Conservation (phyloP, 2,329 filamentous ascomycete genomes). For the Verticillium isaacii region DNA sequence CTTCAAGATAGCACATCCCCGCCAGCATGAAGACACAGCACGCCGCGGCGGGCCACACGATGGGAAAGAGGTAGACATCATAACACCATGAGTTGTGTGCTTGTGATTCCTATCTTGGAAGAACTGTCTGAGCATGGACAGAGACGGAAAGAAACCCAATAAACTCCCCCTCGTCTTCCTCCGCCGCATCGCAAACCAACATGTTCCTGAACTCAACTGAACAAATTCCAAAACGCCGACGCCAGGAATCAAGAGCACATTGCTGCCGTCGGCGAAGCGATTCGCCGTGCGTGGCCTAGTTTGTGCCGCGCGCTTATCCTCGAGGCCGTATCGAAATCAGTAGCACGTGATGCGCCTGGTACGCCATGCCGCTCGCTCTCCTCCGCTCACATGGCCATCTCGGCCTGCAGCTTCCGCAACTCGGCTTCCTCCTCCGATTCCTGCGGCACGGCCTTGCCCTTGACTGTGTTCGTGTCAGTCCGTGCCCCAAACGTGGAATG, state of each 20-base stretch:
- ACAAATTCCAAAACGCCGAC: constrained; percentile 12
- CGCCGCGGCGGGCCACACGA: too few species aligned
- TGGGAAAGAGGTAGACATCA: too few species aligned
- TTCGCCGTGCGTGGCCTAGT: not conserved
- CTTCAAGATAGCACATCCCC: too few species aligned
- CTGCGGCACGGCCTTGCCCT: constrained; percentile 44
- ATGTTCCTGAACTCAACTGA: not conserved
- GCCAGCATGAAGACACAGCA: not conserved
- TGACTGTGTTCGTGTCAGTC: constrained; percentile 30
- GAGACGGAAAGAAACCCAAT: not conserved
- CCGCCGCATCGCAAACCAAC: not conserved
- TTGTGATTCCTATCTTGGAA: not conserved
- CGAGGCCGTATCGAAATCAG: not conserved
- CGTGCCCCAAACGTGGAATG: not conserved
- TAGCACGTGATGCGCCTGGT: not conserved
- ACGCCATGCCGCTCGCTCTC: not conserved
- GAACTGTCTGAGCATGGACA: not conserved
- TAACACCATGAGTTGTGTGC: not conserved
- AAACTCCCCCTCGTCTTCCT: not conserved
- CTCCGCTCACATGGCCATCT: constrained; percentile 80
- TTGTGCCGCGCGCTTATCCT: not conserved
- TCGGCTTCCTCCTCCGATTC: constrained; percentile 97
- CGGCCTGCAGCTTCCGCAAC: constrained; percentile 85
- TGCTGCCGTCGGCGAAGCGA: not conserved
- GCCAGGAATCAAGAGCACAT: constrained; percentile 4